Evolutionary conservation across 1,284 basidiomycete species (phyloP).

Genomic region (Ustilago vetiveriae): DNA sequence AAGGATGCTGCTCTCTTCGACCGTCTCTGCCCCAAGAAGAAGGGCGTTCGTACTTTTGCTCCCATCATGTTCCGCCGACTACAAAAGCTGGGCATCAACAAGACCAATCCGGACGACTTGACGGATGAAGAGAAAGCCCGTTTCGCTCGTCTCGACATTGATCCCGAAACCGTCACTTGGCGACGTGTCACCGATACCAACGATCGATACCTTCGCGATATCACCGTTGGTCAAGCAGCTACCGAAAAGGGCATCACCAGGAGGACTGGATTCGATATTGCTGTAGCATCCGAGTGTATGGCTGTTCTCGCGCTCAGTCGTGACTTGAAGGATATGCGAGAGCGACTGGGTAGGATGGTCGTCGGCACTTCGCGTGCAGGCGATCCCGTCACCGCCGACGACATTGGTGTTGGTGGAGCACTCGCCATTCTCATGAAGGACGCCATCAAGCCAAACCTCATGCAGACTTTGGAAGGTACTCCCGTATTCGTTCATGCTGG

Average conservation of each 20-base stretch:
- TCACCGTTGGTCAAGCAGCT: constrained; percentile 87
- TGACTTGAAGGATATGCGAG: constrained; percentile 88
- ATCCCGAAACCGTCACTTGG: constrained; percentile 91
- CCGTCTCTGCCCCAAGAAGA: constrained; percentile 90
- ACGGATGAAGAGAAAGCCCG: constrained; percentile 89
- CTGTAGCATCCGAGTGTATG: constrained; percentile 98
- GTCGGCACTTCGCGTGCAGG: constrained; percentile 93
- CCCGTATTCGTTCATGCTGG: constrained; percentile 99
- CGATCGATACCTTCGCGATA: constrained; percentile 93
- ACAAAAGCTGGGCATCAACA: constrained; percentile 92
- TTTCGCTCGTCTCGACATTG: constrained; percentile 92
- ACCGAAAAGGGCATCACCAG: constrained; percentile 91
- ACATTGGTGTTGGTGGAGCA: constrained; percentile 93
- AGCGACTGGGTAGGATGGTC: constrained; percentile 90
- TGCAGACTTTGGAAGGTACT: constrained; percentile 98
- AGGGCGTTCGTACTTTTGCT: constrained; percentile 92
- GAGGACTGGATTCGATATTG: constrained; percentile 92
- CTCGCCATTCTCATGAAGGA: constrained; percentile 98
- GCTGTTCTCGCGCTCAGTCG: constrained; percentile 93
- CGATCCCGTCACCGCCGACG: constrained; percentile 93
- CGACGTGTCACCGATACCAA: constrained; percentile 97
- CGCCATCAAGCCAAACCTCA: constrained; percentile 97
- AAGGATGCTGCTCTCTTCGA: constrained; percentile 93
- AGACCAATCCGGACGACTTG: constrained; percentile 89
- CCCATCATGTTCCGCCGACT: constrained; percentile 96